Evolutionary conservation across 768 basidiomycete genomes (phyloP), one percentile per base, ranked within the genome.

Genomic region (Tephrocybe sp.): DNA sequence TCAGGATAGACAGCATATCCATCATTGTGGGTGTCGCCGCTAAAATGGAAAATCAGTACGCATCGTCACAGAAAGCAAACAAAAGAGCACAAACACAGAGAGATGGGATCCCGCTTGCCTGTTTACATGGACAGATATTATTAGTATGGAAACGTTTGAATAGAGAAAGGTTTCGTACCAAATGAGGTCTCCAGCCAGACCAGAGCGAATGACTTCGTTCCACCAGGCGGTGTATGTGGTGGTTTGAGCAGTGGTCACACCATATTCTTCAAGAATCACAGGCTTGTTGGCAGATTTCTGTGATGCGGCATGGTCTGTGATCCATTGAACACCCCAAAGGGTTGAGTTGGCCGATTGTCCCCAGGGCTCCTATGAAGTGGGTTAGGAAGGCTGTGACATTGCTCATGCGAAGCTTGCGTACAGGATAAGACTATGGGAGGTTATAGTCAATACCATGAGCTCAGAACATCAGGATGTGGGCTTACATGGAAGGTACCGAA

Each of bases 401-500:
- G 15, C 45, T 16, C 34, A 29, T 11, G 3, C 2, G 25, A 36
- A 29, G 3, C 37, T 9, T 11, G 49, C 64, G 30, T 53, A 67
- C 69, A 21, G 69, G 66, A 55, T 69, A 73, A 24, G 69, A 59
- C 70, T 73, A 45, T 16, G 51, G 2, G 43, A 45, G 13, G 30
- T n/a, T 3, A 22, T 9, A 16, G 23, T 23, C 18, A 13, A 16
- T 45, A 41, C 25, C 38, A 39, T 12, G 25, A 25, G n/a, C 4
- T n/a, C 19, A 8, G 3, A 36, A 31, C 15, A 5, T 16, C 36
- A 4, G 22, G 13, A 29, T n/a, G 24, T 2, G 10, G 37, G 55
- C 77, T 54, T 57, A 82, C 82, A 53, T 86, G 86, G 65, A 80
- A 77, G 12, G 85, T 86, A 8, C 83, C 84, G 57, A 82, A 86